These are phyloP conservation scores for Pyrus communis DNA, from an alignment of 306 rosid genomes.

Conservation along the genomic window DNA sequence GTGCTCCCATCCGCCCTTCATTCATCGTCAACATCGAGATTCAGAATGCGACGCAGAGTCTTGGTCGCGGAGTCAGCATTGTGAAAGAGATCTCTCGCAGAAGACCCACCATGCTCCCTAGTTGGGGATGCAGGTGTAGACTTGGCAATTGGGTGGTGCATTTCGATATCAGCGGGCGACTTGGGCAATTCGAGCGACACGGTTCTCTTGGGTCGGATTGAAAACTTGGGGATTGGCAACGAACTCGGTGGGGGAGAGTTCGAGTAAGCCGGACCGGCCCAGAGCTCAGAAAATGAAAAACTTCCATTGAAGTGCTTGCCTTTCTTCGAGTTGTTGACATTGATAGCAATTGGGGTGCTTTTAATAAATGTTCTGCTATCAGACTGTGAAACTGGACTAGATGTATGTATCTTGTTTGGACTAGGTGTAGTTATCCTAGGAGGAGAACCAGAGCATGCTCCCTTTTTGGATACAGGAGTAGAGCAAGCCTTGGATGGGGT, in stretches of 20 bases:
- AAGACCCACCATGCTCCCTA: constrained; percentile 28
- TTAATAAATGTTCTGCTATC: constrained; percentile 15
- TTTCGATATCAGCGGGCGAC: constrained; percentile 33
- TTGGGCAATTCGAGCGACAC: constrained; percentile 55
- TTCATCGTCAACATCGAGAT: constrained; percentile 44
- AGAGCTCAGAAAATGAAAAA: constrained; percentile 61
- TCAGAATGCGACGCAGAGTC: constrained; percentile 67
- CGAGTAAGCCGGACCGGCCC: constrained; percentile 97
- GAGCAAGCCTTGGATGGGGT: constrained; percentile 41
- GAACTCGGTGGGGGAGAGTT: constrained; percentile 94
- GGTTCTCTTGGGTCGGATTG: constrained; percentile 55
- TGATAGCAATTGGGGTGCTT: constrained; percentile 59
- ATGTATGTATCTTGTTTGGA: not conserved
- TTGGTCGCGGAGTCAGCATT: constrained; percentile 54
- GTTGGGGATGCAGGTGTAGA: constrained; percentile 59
- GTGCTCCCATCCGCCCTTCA: constrained; percentile 24
- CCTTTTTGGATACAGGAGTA: constrained; percentile 29
- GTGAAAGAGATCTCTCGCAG: constrained; percentile 32
- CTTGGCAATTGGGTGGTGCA: constrained; percentile 36
- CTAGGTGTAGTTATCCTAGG: constrained; percentile 39
- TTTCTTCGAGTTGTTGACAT: constrained; percentile 15
- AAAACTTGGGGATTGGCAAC: constrained; percentile 78
- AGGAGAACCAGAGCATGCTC: constrained; percentile 1
- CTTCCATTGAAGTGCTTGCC: constrained; percentile 23
- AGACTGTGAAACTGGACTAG: not conserved